Evolutionary conservation across 495 filamentous ascomycete genomes (phyloP), one percentile per base, ranked within the genome.

Genomic region (Chlorociboria aeruginascens): DNA sequence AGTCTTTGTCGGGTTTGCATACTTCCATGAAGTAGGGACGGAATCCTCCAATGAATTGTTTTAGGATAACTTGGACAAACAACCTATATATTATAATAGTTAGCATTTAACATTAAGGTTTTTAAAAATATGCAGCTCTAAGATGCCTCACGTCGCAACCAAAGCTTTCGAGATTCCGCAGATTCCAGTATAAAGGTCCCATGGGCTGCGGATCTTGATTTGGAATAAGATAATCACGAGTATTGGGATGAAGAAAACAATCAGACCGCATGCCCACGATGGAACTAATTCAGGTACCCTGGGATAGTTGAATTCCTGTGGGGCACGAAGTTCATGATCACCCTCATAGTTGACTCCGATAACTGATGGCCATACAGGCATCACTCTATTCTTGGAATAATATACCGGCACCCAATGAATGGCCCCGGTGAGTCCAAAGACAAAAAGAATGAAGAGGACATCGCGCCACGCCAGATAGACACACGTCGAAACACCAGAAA

Each of bases 1-100:
- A 61, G 1, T 49, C 52, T 16, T 72, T 49, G 43, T 73, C 69
- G 1, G 78, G 77, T 50, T 72, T 60, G 62, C 77, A 82, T 13
- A 76, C 71, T 17, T 58, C 64, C 34, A 78, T 61, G 56, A 78
- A 82, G 52, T 77, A 70, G 4, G 78, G 78, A 3, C 77, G 67
- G 6, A 81, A 60, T 4, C 76, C 77, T 11, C 71, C 75, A 20
- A 79, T 71, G 31, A 78, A 62, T 51, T 68, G 69, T 48, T 78
- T 79, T 55, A 79, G 54, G 48, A 77, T 69, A 43, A 77, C 71
- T 45, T 74, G 73, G 50, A 80, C 69, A 32, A 76, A 64, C 25
- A 71, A 25, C 33, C 48, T 50, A 34, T 20, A 10, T 3, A 17
- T 36, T 36, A 32, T 45, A 31, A 45, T n/a, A 8, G 43, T 12